These are phyloP conservation scores for Saccharomyces jurei DNA, from an alignment of 805 yeast genomes.

Conservation along the genomic window DNA sequence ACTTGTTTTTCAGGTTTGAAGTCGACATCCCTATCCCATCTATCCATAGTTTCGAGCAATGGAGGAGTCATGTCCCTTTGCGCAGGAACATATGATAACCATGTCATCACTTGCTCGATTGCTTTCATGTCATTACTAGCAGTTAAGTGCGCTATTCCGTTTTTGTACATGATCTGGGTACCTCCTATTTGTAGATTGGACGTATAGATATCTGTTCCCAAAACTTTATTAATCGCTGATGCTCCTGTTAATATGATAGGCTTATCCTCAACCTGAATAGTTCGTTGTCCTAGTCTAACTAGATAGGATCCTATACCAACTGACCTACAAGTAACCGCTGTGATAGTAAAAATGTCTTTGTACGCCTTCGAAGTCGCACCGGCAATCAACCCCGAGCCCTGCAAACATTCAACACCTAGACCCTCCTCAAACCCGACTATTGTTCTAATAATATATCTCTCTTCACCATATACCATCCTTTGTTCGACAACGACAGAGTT, in stretches of 20 bases:
- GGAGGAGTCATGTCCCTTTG: conserved; percentile 83
- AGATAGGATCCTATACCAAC: conserved; percentile 98
- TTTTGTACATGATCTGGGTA: conserved; percentile 92
- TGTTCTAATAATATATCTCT: conserved; percentile 66
- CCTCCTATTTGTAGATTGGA: conserved; percentile 96
- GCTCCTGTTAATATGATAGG: conserved; percentile 97
- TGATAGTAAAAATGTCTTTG: conserved; percentile 89
- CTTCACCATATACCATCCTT: conserved; percentile 73
- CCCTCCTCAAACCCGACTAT: conserved; percentile 91
- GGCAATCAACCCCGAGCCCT: conserved; percentile 94
- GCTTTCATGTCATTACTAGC: conserved; percentile 92
- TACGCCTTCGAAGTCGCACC: conserved; percentile 95
- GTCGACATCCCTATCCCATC: conserved; percentile 88
- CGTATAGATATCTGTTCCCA: conserved; percentile 91
- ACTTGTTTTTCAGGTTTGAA: conserved; percentile 63
- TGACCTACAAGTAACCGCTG: conserved; percentile 92
- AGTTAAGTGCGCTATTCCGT: conserved; percentile 93
- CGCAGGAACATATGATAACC: conserved; percentile 90
- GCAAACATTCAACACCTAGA: conserved; percentile 92
- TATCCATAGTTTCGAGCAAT: conserved; percentile 63
- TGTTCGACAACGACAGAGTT: conserved; percentile 62
- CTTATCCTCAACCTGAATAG: conserved; percentile 94
- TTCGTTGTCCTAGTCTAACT: conserved; percentile 94
- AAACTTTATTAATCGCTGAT: conserved; percentile 88
- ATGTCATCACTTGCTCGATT: conserved; percentile 82